Base-by-base conservation (phyloP, 805 yeast species). In the Komagataella pastoris region DNA sequence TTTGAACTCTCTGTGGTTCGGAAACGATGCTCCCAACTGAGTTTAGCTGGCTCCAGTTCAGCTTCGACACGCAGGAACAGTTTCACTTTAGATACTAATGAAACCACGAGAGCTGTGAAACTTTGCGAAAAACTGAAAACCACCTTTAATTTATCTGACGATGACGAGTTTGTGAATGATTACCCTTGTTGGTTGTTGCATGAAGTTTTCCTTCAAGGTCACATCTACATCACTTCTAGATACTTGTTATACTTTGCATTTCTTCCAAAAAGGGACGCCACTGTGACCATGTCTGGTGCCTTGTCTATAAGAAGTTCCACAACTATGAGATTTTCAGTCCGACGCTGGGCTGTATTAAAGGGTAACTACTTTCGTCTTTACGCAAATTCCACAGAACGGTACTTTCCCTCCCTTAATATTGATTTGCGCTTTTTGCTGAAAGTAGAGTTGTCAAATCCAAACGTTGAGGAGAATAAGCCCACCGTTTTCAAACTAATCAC, bases 151-250 rank as follows among this genome's bases (percentile, higher is more conserved):
- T 64, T 83, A n/a, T 62, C 65, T n/a, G 75, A 72, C 18, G 72
- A 73, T 46, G 89, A 83, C 57, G 64, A 65, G n/a, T 73, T 83
- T 54, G 58, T 75, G 36, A 76, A 74, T n/a, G 85, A 81, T 55
- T 84, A 74, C 58, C 75, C 83, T 2, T 80, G 89, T 30, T 90
- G 96, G 96, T 69, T 90, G 44, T 70, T 88, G 53, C 77, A 81
- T 54, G 95, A 87, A 58, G 93, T 90, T 0, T 68, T 91, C 24
- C 67, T 89, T 23, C 97, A 88, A 64, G 98, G 98, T 2, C 90
- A 85, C 58, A 64, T 89, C 17, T 85, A 85, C 58, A 64, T 91
- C 23, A 89, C 97, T 1, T 65, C 71, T 47, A 68, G 74, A 14
- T 77, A 78, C 54, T 61, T 90, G 5, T 66, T 88, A 47, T 91